Evolutionary conservation across 2,329 filamentous ascomycete genomes (phyloP).

Genomic region (Stemphylium lycopersici): DNA sequence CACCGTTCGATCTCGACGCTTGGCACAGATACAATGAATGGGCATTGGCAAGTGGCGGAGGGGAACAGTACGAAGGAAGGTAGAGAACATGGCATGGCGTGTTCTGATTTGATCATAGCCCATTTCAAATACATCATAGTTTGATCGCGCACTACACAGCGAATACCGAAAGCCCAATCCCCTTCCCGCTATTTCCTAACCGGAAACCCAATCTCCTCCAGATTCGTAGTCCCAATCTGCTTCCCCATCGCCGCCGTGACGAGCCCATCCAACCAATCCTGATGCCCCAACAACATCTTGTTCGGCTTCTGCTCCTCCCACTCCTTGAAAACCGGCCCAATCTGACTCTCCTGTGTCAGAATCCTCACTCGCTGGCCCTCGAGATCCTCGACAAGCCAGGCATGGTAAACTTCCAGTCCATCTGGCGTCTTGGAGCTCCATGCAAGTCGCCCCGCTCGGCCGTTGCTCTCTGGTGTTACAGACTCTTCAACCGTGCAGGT

Average conservation of each 20-base stretch:
- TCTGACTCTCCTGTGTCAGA: slow-evolving; percentile 47
- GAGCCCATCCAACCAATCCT: slow-evolving; percentile 48
- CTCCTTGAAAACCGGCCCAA: slow-evolving; percentile 35
- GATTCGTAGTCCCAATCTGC: slow-evolving; percentile 25
- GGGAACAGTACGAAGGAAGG: too few species aligned
- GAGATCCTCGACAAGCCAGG: slow-evolving; percentile 46
- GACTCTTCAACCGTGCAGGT: slow-evolving; percentile 30
- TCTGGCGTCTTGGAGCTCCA: slow-evolving; percentile 30
- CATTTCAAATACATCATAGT: too few species aligned
- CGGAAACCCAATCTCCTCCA: slow-evolving; percentile 24
- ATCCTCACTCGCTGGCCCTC: slow-evolving; percentile 40
- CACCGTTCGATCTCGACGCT: neutral
- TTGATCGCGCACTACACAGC: too few species aligned
- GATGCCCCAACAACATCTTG: slow-evolving; percentile 46
- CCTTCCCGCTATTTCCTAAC: neutral
- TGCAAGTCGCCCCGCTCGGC: slow-evolving; percentile 26
- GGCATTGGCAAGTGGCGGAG: neutral
- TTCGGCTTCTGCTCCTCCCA: slow-evolving; percentile 40
- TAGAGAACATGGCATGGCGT: too few species aligned
- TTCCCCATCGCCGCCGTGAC: slow-evolving; percentile 32
- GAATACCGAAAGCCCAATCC: too few species aligned
- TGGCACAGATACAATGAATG: neutral
- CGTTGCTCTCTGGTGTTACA: slow-evolving; percentile 23
- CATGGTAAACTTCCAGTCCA: slow-evolving; percentile 44
- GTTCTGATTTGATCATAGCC: too few species aligned